Evolutionary conservation across 1,284 basidiomycete genomes (phyloP).

Genomic region (Marasmius oreades): DNA sequence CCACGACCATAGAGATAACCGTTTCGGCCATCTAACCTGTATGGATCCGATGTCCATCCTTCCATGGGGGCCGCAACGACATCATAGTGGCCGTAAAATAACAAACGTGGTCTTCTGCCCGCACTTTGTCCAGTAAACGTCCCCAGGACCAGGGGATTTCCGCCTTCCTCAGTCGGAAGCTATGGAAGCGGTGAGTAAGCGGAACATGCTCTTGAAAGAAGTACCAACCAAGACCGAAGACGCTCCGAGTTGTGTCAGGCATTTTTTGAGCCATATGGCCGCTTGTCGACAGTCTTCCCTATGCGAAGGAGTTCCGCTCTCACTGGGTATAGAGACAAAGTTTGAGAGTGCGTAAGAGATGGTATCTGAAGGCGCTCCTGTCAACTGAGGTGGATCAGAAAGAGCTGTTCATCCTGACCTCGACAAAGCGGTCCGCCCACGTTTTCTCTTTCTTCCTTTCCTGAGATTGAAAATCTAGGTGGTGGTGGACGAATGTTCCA

Average conservation of each 20-base stretch:
- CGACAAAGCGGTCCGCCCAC: neutral
- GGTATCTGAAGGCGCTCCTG: conserved; percentile 41
- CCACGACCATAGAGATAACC: conserved; percentile 95
- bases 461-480: conserved; percentile 9
- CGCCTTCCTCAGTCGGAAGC: conserved; percentile 62
- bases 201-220: neutral
- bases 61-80: conserved; percentile 76
- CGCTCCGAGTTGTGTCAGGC: conserved; percentile 83
- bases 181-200: conserved; percentile 23
- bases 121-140: conserved; percentile 50
- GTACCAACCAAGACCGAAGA: conserved; percentile 64
- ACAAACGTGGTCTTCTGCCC: conserved; percentile 60
- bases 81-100: conserved; percentile 96
- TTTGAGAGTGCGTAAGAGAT: conserved; percentile 76
- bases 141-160: conserved; percentile 83
- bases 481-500: conserved; percentile 32
- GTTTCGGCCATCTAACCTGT: conserved; percentile 78
- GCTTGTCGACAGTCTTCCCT: conserved; percentile 91
- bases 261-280: conserved; percentile 87
- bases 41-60: conserved; percentile 87
- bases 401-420: neutral
- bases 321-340: conserved; percentile 85
- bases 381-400: neutral
- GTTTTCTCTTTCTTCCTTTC: conserved; percentile 12
- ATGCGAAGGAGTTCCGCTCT: conserved; percentile 67